Base-by-base conservation (phyloP, 208 protist species). In the Jaenimonas drosophilae region DNA sequence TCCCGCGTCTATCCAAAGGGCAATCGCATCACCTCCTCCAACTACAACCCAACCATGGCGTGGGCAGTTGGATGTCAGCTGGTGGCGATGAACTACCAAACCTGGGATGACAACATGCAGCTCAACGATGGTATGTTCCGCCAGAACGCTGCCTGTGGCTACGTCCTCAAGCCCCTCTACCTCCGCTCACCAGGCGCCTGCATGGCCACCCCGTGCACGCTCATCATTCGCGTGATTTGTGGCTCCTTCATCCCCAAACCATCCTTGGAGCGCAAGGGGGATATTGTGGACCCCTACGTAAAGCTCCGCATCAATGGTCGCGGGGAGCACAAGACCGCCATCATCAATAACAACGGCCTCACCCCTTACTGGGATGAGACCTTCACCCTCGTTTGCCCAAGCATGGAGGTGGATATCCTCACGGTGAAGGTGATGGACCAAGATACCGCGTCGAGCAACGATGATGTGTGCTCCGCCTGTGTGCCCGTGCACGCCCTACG, bases 1-100 rank as follows among this genome's bases (percentile, higher is more conserved):
- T 53, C 64, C 21, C 76, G 94, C 24, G 58, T 93, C 16, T 98
- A 97, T 60, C 95, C 94, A 30, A 70, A 61, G 26, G 91, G 90
- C 24, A 74, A 65, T 2, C 70, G 93, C 29, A 56, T 97, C 52
- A 46, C 68, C 39, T 83, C 67, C 9, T 73, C 42, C 49, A 98
- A 97, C 68, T 96, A 91, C 45, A 56, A 89, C 49, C 89, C 86
- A 17, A 43, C 57, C 12, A 16, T 53, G 4, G 28, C 49, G 7
- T 95, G 76, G 78, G 57, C 51, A 26, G 33, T 43, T 7, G 86
- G 91, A 12, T 71, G 52, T 36, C 86, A 96, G 57, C 29, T 96
- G 2, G 76, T 84, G 4, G 91, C 91, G 16, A 46, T 96, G 0
- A 96, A 95, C 70, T 92, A 63, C 39, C 91, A 96, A 47, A 74